Conservation (phyloP, 202 grass and related monocot genomes). For the Panicum virgatum region DNA sequence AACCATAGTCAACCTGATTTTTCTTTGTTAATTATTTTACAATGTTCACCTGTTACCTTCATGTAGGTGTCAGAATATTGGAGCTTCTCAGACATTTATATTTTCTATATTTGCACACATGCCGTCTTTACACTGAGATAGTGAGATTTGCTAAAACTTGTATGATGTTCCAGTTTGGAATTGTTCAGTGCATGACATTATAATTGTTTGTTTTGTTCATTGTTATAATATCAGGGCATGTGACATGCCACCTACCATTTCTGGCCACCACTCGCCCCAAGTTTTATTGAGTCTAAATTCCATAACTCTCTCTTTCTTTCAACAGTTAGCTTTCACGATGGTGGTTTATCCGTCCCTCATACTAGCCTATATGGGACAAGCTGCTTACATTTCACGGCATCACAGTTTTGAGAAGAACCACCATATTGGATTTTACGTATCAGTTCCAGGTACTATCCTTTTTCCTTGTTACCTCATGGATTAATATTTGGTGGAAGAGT, state of each 20-base stretch:
- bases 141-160: not conserved
- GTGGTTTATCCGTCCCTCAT: conserved; percentile 88
- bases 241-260: not conserved
- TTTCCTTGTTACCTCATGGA: not conserved
- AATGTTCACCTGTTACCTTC: not conserved
- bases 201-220: not conserved
- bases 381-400: conserved; percentile 92
- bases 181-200: not conserved
- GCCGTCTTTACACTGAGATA: not conserved
- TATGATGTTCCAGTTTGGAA: not conserved
- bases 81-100: not conserved
- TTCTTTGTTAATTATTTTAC: conserved; percentile 1
- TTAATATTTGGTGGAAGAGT: not conserved
- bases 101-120: not conserved
- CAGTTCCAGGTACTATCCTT: conserved; percentile 79
- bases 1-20: not conserved
- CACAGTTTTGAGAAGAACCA: conserved; percentile 68
- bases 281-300: conserved; percentile 8
- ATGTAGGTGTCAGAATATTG: conserved; percentile 4
- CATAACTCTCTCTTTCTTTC: conserved; percentile 11
- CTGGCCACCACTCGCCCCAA: not conserved
- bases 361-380: conserved; percentile 96
- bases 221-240: not conserved
- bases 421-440: conserved; percentile 93
- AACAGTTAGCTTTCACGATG: conserved; percentile 86